phyloP scores from a whole-genome alignment of 1,284 basidiomycete species.

The Ceratobasidium sp. region DNA sequence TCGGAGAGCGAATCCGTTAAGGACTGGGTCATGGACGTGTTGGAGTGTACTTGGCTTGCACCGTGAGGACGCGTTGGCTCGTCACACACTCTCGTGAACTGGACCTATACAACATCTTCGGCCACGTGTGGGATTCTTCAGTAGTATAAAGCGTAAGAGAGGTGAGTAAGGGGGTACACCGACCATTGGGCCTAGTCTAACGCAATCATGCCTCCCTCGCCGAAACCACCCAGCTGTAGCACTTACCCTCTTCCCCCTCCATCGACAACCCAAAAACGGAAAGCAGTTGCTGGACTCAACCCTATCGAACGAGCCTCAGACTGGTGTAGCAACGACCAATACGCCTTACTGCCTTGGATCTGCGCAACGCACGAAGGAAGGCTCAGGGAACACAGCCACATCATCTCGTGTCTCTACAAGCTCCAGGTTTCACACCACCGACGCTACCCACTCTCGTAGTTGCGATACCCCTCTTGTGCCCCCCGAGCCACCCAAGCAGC shows the following conservation, averaged over 20 bases:
- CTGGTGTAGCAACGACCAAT: neutral
- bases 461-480: neutral
- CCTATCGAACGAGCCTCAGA: no score
- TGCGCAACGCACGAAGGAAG: neutral
- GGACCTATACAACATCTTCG: neutral
- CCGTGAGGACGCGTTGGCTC: neutral
- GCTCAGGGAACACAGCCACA: neutral
- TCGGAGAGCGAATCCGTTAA: neutral
- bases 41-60: neutral
- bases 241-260: neutral
- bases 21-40: neutral
- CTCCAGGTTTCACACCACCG: neutral
- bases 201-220: neutral
- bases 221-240: neutral
- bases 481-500: neutral
- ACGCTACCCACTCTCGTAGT: neutral
- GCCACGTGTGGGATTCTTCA: neutral
- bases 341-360: neutral
- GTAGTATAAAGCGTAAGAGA: neutral
- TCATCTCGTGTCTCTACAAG: neutral
- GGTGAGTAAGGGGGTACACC: neutral
- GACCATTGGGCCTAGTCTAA: neutral
- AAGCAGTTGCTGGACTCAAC: no score
- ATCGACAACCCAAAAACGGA: neutral
- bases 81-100: neutral